Evolutionary conservation across 305 asterid genomes (phyloP).

Genomic region (Fraxinus nigra): DNA sequence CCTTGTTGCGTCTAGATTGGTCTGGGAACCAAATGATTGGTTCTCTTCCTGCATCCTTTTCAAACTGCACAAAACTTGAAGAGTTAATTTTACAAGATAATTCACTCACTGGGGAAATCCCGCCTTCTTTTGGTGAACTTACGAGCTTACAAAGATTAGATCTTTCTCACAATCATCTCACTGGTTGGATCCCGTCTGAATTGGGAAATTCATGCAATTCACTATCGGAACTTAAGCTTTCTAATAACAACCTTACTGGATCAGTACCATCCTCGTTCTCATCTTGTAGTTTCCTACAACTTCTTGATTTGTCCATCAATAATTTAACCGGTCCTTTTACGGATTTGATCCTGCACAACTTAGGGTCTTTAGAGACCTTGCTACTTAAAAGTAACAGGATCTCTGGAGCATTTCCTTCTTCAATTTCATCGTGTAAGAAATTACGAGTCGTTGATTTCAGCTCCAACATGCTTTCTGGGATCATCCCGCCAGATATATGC

Average conservation of each 20-base stretch:
- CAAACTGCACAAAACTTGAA: conserved; percentile 61
- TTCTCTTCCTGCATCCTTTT: conserved; percentile 52
- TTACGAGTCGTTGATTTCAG: conserved; percentile 65
- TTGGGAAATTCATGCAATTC: conserved; percentile 57
- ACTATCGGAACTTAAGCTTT: conserved; percentile 65
- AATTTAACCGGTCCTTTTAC: conserved; percentile 76
- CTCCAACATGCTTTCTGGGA: conserved; percentile 66
- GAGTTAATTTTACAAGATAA: conserved; percentile 56
- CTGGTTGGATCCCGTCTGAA: conserved; percentile 79
- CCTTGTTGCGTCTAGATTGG: conserved; percentile 61
- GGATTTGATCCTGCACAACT: conserved; percentile 47
- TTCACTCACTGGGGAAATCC: conserved; percentile 61
- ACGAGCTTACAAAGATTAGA: conserved; percentile 59
- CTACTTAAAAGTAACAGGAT: conserved; percentile 58
- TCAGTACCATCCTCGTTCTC: conserved; percentile 63
- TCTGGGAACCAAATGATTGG: conserved; percentile 67
- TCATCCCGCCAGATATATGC: conserved; percentile 71
- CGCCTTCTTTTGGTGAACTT: conserved; percentile 52
- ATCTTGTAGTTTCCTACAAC: conserved; percentile 59
- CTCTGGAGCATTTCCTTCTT: conserved; percentile 64
- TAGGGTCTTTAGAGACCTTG: conserved; percentile 62
- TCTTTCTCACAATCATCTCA: conserved; percentile 68
- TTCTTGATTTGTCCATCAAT: conserved; percentile 65
- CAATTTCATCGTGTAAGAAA: conserved; percentile 72
- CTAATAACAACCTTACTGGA: conserved; percentile 77